Conservation (phyloP, 2,329 filamentous ascomycete genomes). For the Amauroascus niger region DNA sequence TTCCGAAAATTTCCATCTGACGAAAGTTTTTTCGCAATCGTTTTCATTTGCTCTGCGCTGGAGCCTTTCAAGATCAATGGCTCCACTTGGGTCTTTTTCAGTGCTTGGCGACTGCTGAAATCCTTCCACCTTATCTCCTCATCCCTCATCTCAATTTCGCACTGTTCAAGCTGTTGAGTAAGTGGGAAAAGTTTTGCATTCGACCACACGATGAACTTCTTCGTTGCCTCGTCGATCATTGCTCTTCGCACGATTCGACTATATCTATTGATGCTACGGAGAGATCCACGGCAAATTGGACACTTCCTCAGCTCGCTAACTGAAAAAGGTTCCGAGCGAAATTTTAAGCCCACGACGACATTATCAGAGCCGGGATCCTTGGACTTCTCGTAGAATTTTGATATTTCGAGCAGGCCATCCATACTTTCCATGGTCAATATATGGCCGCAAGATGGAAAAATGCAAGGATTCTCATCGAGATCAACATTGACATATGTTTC, state of each 20-base stretch:
- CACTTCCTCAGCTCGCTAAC: not conserved
- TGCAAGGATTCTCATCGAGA: constrained; percentile 50
- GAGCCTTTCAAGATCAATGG: too few species aligned
- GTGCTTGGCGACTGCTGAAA: too few species aligned
- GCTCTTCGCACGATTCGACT: not conserved
- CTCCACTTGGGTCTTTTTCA: too few species aligned
- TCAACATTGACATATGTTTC: constrained; percentile 49
- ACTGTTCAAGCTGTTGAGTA: not conserved
- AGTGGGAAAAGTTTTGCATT: not conserved
- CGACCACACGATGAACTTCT: constrained; percentile 6
- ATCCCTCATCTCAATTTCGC: not conserved
- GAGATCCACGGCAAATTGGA: not conserved
- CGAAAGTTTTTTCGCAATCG: too few species aligned
- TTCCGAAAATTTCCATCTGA: not conserved
- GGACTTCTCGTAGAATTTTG: constrained; percentile 25
- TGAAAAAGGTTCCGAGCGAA: not conserved
- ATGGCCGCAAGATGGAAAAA: constrained; percentile 56
- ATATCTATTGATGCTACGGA: not conserved
- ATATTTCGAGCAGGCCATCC: constrained; percentile 52
- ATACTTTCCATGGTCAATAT: constrained; percentile 51
- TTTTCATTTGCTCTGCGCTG: too few species aligned
- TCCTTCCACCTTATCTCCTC: not conserved
- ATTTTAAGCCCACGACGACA: constrained; percentile 15
- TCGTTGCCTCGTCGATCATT: constrained; percentile 3
- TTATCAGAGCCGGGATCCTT: constrained; percentile 22